Evolutionary conservation across 2,329 filamentous ascomycete genomes (phyloP).

Genomic region (Curvularia lunata): DNA sequence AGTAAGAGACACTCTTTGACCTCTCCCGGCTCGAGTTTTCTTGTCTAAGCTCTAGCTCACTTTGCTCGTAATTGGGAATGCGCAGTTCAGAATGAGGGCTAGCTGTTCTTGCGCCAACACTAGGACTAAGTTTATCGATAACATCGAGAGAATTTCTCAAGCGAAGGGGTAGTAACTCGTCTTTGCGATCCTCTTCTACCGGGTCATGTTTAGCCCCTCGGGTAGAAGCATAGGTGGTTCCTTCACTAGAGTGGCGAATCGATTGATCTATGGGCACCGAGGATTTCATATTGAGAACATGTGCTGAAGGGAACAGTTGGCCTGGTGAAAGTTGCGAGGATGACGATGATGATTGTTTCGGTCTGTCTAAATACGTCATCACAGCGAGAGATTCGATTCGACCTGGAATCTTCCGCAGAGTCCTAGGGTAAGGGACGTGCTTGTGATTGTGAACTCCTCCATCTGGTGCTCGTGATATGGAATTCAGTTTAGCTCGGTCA

Average conservation of each 20-base stretch:
- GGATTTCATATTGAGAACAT: constrained; percentile 12
- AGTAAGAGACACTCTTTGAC: constrained; percentile 24
- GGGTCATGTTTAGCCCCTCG: not conserved
- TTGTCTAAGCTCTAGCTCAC: constrained; percentile 5
- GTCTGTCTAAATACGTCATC: constrained; percentile 7
- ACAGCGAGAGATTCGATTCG: constrained; percentile 14
- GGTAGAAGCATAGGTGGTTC: not conserved
- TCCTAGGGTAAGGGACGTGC: constrained; percentile 19
- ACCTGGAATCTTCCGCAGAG: constrained; percentile 20
- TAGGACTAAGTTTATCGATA: constrained; percentile 9
- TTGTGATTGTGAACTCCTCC: constrained; percentile 21
- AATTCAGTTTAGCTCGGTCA: constrained; percentile 28
- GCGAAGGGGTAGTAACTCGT: not conserved
- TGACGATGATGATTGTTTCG: constrained; percentile 21
- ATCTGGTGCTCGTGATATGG: constrained; percentile 21
- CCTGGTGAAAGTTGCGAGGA: constrained; percentile 20
- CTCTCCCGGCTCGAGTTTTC: constrained; percentile 9
- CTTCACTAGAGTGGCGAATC: not conserved
- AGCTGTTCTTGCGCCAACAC: constrained; percentile 15
- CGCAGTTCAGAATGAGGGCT: not conserved
- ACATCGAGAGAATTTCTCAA: not conserved
- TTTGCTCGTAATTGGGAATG: constrained; percentile 2
- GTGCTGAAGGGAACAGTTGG: constrained; percentile 17
- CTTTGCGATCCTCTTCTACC: not conserved
- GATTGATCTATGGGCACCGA: not conserved